These are phyloP conservation scores for Penicillium coprophilum DNA, from an alignment of 495 filamentous ascomycete genomes.

Conservation along the genomic window DNA sequence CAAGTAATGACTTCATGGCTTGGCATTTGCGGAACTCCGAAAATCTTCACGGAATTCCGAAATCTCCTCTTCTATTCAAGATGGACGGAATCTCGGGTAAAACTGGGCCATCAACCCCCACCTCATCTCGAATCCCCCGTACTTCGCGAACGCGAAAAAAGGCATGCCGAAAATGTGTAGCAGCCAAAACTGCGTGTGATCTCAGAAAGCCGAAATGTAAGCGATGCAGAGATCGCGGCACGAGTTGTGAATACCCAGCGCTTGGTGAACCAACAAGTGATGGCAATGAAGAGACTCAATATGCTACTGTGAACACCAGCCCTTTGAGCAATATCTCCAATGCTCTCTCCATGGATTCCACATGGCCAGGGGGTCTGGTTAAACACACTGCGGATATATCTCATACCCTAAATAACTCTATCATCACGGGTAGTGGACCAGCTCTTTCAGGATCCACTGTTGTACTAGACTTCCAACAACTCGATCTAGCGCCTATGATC, in stretches of 20 bases:
- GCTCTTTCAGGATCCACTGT: background rate
- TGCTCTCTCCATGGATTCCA: background rate
- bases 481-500: slow-evolving; percentile 30
- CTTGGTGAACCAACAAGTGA: slow-evolving; percentile 4
- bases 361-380: background rate
- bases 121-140: background rate
- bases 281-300: background rate
- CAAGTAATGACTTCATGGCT: background rate
- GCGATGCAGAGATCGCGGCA: slow-evolving; percentile 33
- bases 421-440: background rate
- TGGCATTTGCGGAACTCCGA: slow-evolving; percentile 1
- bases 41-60: background rate
- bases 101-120: background rate
- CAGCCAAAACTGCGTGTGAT: slow-evolving; percentile 40
- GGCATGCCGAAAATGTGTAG: slow-evolving; percentile 38
- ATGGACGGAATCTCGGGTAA: background rate
- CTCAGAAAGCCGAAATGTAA: slow-evolving; percentile 37
- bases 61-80: background rate
- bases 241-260: slow-evolving; percentile 33
- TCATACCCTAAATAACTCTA: background rate
- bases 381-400: background rate
- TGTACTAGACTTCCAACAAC: slow-evolving; percentile 8
- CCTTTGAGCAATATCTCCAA: background rate
- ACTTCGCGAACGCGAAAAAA: slow-evolving; percentile 26
- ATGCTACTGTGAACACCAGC: background rate